phyloP scores from a whole-genome alignment of 2,329 filamentous ascomycete genomes.

The Waltergamsia citrina region DNA sequence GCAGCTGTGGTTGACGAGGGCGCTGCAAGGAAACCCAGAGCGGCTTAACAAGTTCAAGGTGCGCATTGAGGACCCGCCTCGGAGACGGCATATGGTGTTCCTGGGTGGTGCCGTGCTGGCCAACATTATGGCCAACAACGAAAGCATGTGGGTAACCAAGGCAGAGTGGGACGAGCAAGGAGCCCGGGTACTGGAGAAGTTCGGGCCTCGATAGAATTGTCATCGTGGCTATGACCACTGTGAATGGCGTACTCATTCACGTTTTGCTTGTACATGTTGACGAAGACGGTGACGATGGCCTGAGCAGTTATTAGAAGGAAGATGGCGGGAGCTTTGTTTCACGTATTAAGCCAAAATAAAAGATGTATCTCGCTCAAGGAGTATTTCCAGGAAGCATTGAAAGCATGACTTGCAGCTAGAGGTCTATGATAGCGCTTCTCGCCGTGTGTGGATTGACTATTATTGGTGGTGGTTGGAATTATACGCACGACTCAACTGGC shows the following conservation, averaged over 20 bases:
- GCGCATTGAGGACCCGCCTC: constrained; percentile 92
- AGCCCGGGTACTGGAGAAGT: constrained; percentile 73
- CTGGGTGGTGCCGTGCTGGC: constrained; percentile 90
- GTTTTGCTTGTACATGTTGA: too few relatives aligned
- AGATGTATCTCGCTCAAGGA: neutral
- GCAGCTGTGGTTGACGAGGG: constrained; percentile 92
- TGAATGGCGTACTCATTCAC: too few relatives aligned
- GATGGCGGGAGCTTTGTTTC: neutral
- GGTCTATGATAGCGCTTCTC: too few relatives aligned
- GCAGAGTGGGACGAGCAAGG: constrained; percentile 96
- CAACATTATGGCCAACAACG: constrained; percentile 98
- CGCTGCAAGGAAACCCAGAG: constrained; percentile 85
- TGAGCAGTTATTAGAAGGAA: too few relatives aligned
- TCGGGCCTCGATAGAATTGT: constrained; percentile 83
- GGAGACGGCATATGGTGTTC: constrained; percentile 99
- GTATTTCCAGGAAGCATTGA: neutral
- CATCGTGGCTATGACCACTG: neutral
- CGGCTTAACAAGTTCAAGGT: constrained; percentile 98
- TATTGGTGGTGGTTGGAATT: too few relatives aligned
- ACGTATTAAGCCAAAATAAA: constrained; percentile 1
- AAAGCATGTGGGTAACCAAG: constrained; percentile 98
- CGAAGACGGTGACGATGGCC: too few relatives aligned
- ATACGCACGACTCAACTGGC: too few relatives aligned
- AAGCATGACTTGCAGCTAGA: too few relatives aligned
- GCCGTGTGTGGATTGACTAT: too few relatives aligned